Evolutionary conservation across 2,329 filamentous ascomycete genomes (phyloP), one percentile per base, ranked within the genome.

Genomic region (Aschersonia sp.): DNA sequence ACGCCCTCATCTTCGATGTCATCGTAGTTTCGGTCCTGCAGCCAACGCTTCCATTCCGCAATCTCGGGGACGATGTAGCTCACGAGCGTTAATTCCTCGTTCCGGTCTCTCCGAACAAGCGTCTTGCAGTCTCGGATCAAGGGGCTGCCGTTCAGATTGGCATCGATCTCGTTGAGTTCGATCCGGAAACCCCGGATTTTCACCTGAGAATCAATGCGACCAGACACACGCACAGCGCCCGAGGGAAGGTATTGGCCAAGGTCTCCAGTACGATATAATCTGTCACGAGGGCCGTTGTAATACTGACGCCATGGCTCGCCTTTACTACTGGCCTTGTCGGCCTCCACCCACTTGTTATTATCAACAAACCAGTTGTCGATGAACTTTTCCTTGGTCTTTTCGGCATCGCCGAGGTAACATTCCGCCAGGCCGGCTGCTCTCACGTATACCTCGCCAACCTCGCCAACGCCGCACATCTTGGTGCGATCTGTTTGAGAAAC

Each of bases 101-200:
- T 57, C 10, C 40, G 35, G 40, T 62, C 53, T 51, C 60, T 54
- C 44, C 63, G 78, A 4, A 97, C 79, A 3, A 97, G 69, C 0
- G 91, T 97, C 55, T 87, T 82, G 64, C 85, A 88, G 54, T 97
- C 91, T 41, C 87, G 76, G 30, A 97, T 77, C 30, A 94, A 67
- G 1, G 78, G 80, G 65, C 86, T 78, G 43, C 80, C 75, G 47
- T 80, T 84, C 44, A 96, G 69, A 61, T 94, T 83, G 42, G 74
- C 84, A 63, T 97, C 89, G 55, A 97, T 96, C 55, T 97, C 92
- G 53, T 84, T 84, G 44, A 97, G 80, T 67, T 98, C 92, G 55
- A 98, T 94, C 51, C 91, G 77, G 73, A 96, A 97, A 1, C 91
- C 91, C 51, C 92, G 84, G 54, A 97, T 91, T 72, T 97, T 98